Base-by-base conservation (phyloP, 371 early-diverging fungal species). In the Mortierella polycephala region DNA sequence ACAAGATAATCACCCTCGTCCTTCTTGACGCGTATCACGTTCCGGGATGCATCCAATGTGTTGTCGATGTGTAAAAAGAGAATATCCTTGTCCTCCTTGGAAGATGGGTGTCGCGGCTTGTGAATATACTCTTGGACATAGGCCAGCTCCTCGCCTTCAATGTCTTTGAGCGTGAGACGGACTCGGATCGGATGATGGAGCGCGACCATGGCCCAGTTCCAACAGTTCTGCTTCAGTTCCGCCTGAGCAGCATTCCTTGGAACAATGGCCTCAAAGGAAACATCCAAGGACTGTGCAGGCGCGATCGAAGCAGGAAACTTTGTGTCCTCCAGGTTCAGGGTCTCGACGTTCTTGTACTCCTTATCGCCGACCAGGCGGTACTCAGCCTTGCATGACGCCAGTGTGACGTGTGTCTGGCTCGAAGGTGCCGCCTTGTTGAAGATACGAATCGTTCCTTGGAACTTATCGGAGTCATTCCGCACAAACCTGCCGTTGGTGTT, bases 361-460 rank as follows among this genome's bases (percentile, higher is more conserved):
- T 63, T 41, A 5, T 84, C 82, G 13, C 85, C 85, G 9, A 84
- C 69, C 20, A 84, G 50, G 10, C 84, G 83, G 39, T 76, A 84
- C 45, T 75, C 71, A 13, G 84, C 83, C 30, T 57, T 81, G 47
- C 76, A 71, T 0, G 69, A 64, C 4, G 70, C 70, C 49, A 81
- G 47, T 0, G 81, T 81, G 20, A 81, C 82, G 52, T 61, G 62
- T 1, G 62, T 69, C 14, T 77, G 70, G 42, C 68, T 76, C 7
- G 40, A 39, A 4, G 74, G 71, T 1, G 74, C 20, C 1, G 81
- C 18, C 65, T 82, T 84, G 72, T 82, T 83, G 60, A 74, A 80
- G 55, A 80, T 46, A n/a, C 74, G 67, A 41, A 80, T 40, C 1
- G 67, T 67, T 3, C 70, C 67, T 45, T 80, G 74, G 58, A 80